Percentiles rank a stretch among this genome's conserved stretches.
Conservation (phyloP, 352 stramenopile genomes). For the Phytophthora europaea region DNA sequence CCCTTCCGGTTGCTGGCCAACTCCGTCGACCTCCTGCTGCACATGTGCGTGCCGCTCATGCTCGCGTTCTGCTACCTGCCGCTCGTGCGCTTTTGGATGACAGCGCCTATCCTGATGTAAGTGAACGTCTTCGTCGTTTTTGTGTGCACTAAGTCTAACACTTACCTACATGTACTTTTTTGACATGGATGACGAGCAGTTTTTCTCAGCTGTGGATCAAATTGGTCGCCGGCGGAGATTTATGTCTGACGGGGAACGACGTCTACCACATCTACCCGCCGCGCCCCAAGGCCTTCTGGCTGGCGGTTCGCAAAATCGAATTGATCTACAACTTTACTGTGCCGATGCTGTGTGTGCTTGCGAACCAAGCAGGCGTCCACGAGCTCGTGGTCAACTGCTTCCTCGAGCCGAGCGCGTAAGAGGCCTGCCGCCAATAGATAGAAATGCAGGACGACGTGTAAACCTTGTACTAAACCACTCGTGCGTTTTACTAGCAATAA, state of each 20-base stretch:
- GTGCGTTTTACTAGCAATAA: not conserved
- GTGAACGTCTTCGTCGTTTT: not conserved
- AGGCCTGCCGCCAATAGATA: not conserved
- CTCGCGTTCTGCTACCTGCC: constrained; percentile 57
- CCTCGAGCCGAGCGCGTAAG: constrained; percentile 24
- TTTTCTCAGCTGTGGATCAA: constrained; percentile 61
- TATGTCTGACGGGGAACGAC: constrained; percentile 44
- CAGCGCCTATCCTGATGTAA: constrained; percentile 38
- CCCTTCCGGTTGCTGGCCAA: constrained; percentile 47
- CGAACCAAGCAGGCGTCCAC: constrained; percentile 38
- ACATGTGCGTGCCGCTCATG: constrained; percentile 53
- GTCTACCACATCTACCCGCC: constrained; percentile 52
- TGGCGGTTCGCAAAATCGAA: constrained; percentile 52
- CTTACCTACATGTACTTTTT: no score
- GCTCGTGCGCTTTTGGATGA: constrained; percentile 63
- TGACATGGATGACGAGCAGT: constrained; percentile 17
- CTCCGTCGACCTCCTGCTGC: constrained; percentile 50
- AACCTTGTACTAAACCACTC: constrained; percentile 17
- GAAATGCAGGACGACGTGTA: not conserved
- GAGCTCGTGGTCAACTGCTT: constrained; percentile 44
- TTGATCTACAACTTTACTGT: constrained; percentile 54
- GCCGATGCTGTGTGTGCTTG: constrained; percentile 45
- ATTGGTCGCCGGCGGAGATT: constrained; percentile 48
- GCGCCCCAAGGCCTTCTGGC: constrained; percentile 57
- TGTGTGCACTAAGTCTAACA: no score